Percentiles rank a stretch among this genome's conserved stretches.
phyloP scores from a whole-genome alignment of 2,329 filamentous ascomycete genomes.

The Fusarium floridanum region DNA sequence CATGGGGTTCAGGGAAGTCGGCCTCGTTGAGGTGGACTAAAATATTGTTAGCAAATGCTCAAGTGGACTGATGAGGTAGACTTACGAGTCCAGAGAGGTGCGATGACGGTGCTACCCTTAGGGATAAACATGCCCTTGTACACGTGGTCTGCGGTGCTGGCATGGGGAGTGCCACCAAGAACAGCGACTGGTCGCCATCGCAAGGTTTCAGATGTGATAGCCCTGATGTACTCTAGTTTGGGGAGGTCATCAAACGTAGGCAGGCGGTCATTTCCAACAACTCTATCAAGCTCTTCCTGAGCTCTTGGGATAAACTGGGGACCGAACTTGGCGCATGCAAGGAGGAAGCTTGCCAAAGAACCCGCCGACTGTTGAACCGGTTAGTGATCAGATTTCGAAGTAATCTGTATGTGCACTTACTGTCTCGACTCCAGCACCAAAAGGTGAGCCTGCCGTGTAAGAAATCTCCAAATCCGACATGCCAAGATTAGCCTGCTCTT shows the following conservation, averaged over 20 bases:
- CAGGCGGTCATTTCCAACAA: slow-evolving; percentile 53
- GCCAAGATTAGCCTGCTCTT: slow-evolving; percentile 55
- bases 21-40: slow-evolving; percentile 56
- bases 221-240: slow-evolving; percentile 51
- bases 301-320: slow-evolving; percentile 61
- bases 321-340: slow-evolving; percentile 65
- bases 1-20: slow-evolving; percentile 56
- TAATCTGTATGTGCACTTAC: slow-evolving; percentile 40
- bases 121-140: slow-evolving; percentile 61
- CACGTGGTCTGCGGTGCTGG: slow-evolving; percentile 57
- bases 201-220: slow-evolving; percentile 55
- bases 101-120: slow-evolving; percentile 57
- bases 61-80: accelerated
- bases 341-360: slow-evolving; percentile 62
- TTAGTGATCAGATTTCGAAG: not conserved
- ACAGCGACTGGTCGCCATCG: slow-evolving; percentile 59
- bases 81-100: slow-evolving; percentile 59
- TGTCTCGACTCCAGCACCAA: slow-evolving; percentile 60
- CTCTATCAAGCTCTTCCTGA: slow-evolving; percentile 55
- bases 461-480: slow-evolving; percentile 59
- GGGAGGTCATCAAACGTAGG: slow-evolving; percentile 55
- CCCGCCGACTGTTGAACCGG: slow-evolving; percentile 53
- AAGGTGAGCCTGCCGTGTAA: slow-evolving; percentile 59
- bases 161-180: slow-evolving; percentile 59
- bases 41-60: accelerated